phyloP scores from a whole-genome alignment of 164 flowering plant species.

The Pachysandra terminalis region DNA sequence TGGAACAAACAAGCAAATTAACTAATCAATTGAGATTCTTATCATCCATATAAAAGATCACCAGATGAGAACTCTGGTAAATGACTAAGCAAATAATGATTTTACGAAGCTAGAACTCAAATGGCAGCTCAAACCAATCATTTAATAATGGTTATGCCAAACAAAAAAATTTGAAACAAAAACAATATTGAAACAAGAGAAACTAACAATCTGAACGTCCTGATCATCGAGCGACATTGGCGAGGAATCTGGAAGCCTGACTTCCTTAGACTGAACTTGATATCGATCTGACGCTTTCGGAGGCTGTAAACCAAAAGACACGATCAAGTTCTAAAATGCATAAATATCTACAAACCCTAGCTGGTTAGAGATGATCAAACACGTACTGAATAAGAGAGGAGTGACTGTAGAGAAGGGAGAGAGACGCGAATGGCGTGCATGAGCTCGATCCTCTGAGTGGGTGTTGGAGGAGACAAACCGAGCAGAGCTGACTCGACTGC shows the following conservation, averaged over 20 bases:
- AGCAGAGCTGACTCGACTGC: conserved; percentile 60
- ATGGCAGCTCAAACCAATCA: not conserved
- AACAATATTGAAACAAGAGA: too few relatives aligned
- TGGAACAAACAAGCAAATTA: too few relatives aligned
- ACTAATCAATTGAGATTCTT: too few relatives aligned
- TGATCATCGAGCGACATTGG: conserved; percentile 84
- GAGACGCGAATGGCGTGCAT: conserved; percentile 72
- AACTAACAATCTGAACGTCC: conserved; percentile 82
- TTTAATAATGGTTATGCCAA: not conserved
- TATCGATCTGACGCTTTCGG: conserved; percentile 82
- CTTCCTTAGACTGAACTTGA: conserved; percentile 76
- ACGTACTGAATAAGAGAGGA: conserved; percentile 72
- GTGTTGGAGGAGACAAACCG: conserved; percentile 61
- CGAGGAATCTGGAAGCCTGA: conserved; percentile 74
- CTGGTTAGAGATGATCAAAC: not conserved
- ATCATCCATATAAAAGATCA: too few relatives aligned
- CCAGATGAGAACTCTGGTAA: not conserved
- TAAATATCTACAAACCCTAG: not conserved
- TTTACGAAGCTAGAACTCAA: not conserved
- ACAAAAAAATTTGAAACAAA: not conserved
- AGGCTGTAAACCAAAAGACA: conserved; percentile 35
- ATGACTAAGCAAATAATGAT: not conserved
- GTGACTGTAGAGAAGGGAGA: conserved; percentile 49
- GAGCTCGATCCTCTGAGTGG: conserved; percentile 75
- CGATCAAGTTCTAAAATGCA: too few relatives aligned